Conservation (phyloP, 768 basidiomycete species). For the Rhodotorula kratochvilovae region DNA sequence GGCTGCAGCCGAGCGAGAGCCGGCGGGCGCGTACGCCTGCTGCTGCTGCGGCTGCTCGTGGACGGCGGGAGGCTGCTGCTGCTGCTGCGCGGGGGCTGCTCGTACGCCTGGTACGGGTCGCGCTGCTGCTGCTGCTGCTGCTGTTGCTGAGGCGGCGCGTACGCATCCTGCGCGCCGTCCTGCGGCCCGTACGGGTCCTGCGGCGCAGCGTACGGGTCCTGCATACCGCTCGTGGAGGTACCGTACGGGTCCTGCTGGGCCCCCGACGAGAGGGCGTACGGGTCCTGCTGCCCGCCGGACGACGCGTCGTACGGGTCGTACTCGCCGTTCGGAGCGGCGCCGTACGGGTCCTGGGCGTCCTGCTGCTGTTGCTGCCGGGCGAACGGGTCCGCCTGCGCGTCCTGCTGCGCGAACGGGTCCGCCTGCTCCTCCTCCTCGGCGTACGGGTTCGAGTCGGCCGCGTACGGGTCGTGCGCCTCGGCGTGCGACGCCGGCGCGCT, state of each 20-base stretch:
- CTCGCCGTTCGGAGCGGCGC: background rate
- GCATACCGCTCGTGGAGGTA: background rate
- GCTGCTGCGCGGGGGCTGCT: background rate
- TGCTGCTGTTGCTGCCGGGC: too few species aligned
- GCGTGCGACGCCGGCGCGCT: background rate
- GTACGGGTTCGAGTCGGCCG: conserved; percentile 17
- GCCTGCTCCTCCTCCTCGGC: background rate
- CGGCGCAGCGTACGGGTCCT: background rate
- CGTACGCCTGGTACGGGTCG: conserved; percentile 8
- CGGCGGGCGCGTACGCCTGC: background rate
- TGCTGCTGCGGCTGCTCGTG: background rate
- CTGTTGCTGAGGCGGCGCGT: background rate
- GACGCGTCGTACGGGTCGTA: background rate
- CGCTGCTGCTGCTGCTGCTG: background rate
- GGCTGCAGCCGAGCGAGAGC: too few species aligned
- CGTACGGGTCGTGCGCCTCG: conserved; percentile 1
- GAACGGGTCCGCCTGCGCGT: background rate
- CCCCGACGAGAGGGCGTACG: background rate
- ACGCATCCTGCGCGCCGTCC: background rate
- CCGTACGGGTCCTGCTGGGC: background rate
- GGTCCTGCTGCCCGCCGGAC: background rate
- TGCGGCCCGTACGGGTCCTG: background rate
- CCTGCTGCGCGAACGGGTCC: background rate
- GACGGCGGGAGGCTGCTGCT: background rate
- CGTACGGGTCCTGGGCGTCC: conserved; percentile 2